A percentile compares a stretch with the other conserved stretches of the same genome.
These are phyloP conservation scores for Gossypium mustelinum DNA, from an alignment of 345 rosid genomes.

Conservation along the genomic window DNA sequence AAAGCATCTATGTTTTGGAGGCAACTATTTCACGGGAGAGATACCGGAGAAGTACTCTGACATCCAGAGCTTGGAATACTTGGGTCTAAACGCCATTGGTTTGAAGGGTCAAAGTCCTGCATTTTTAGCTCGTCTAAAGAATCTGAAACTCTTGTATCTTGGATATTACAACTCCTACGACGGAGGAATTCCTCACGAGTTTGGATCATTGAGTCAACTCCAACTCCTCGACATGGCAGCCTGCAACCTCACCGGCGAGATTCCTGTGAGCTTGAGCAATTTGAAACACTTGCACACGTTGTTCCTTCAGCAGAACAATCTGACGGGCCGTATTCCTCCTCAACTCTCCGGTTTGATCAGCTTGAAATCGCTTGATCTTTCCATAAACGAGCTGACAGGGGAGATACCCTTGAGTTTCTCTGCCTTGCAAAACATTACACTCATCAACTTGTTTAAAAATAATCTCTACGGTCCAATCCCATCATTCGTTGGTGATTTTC, in stretches of 20 bases:
- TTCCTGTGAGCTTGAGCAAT: slow-evolving; percentile 58
- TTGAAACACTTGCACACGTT: slow-evolving; percentile 50
- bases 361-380: slow-evolving; percentile 72
- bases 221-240: slow-evolving; percentile 56
- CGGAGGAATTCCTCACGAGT: slow-evolving; percentile 72
- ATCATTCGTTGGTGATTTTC: slow-evolving; percentile 57
- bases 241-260: slow-evolving; percentile 68
- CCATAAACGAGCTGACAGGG: slow-evolving; percentile 57
- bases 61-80: slow-evolving; percentile 55
- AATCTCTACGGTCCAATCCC: slow-evolving; percentile 66
- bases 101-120: slow-evolving; percentile 54
- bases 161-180: slow-evolving; percentile 59
- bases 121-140: slow-evolving; percentile 54
- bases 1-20: slow-evolving; percentile 55
- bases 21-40: slow-evolving; percentile 69
- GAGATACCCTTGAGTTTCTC: slow-evolving; percentile 66
- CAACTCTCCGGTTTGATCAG: slow-evolving; percentile 60
- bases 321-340: slow-evolving; percentile 66
- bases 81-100: slow-evolving; percentile 57
- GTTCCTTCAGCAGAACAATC: slow-evolving; percentile 70
- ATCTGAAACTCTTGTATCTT: slow-evolving; percentile 43
- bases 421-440: slow-evolving; percentile 40
- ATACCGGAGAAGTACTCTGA: slow-evolving; percentile 72
- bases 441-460: slow-evolving; percentile 63
- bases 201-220: slow-evolving; percentile 58